These are phyloP conservation scores for Sphaerosporella brunnea DNA, from an alignment of 495 filamentous ascomycete genomes.

Conservation along the genomic window DNA sequence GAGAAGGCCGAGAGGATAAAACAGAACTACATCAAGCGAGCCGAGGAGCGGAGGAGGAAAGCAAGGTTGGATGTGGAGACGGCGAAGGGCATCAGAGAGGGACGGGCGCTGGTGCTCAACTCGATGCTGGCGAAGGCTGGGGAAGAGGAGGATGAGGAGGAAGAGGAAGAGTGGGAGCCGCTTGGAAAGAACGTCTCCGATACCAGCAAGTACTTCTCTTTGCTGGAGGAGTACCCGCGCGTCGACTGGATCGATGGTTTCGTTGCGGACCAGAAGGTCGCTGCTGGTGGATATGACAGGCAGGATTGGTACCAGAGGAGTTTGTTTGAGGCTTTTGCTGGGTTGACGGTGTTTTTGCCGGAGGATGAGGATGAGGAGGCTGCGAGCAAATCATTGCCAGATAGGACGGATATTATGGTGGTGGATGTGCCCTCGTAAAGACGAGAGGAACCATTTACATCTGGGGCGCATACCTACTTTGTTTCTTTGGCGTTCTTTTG, in stretches of 20 bases:
- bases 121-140: slow-evolving; percentile 25
- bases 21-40: slow-evolving; percentile 40
- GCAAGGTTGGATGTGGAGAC: slow-evolving; percentile 35
- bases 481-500: too few species aligned
- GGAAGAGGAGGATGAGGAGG: slow-evolving; percentile 28
- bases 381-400: neutral
- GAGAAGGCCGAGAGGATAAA: slow-evolving; percentile 46
- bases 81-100: slow-evolving; percentile 35
- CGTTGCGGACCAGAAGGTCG: neutral
- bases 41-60: slow-evolving; percentile 42
- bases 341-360: slow-evolving; percentile 63
- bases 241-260: slow-evolving; percentile 3
- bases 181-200: slow-evolving; percentile 54
- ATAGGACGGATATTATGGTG: slow-evolving; percentile 2
- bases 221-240: slow-evolving; percentile 43
- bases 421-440: neutral
- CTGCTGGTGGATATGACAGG: slow-evolving; percentile 57
- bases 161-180: slow-evolving; percentile 72
- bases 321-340: slow-evolving; percentile 76
- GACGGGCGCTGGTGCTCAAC: slow-evolving; percentile 29
- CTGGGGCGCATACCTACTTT: too few species aligned
- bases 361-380: slow-evolving; percentile 62
- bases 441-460: too few species aligned
- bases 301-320: slow-evolving; percentile 61
- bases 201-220: slow-evolving; percentile 46